phyloP scores from a whole-genome alignment of 495 filamentous ascomycete species.

The Penicillium angulare region DNA sequence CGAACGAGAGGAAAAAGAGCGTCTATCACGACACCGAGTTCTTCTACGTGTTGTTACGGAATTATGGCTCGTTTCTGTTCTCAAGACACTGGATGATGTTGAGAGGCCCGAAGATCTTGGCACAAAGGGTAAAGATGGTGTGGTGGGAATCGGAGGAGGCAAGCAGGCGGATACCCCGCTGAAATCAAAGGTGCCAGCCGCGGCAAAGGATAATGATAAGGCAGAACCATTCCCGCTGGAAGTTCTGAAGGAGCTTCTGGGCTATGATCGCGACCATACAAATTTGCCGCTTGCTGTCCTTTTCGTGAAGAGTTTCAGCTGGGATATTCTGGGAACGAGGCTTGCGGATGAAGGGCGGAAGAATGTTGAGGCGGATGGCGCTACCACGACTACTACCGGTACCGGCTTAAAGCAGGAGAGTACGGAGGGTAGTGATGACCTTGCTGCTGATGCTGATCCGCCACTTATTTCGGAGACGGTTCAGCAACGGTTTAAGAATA shows the following conservation, averaged over 20 bases:
- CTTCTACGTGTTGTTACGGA: constrained; percentile 90
- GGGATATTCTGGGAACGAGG: constrained; percentile 88
- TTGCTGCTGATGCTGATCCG: constrained; percentile 48
- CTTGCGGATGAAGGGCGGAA: constrained; percentile 71
- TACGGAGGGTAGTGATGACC: constrained; percentile 42
- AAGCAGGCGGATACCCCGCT: constrained; percentile 57
- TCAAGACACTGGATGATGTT: constrained; percentile 87
- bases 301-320: constrained; percentile 94
- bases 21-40: constrained; percentile 78
- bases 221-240: constrained; percentile 91
- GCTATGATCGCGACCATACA: constrained; percentile 86
- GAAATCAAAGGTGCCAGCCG: constrained; percentile 31
- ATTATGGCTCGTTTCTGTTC: constrained; percentile 87
- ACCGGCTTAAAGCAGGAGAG: constrained; percentile 49
- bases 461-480: constrained; percentile 73
- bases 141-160: constrained; percentile 39
- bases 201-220: constrained; percentile 36
- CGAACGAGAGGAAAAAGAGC: constrained; percentile 95
- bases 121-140: constrained; percentile 61
- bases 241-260: constrained; percentile 91
- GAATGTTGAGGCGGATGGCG: constrained; percentile 81
- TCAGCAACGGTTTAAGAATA: constrained; percentile 82
- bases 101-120: constrained; percentile 79
- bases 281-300: constrained; percentile 89
- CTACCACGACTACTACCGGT: constrained; percentile 52